These are phyloP conservation scores for Kluyveromyces sp. DNA, from an alignment of 1,139 yeast genomes.

Conservation along the genomic window DNA sequence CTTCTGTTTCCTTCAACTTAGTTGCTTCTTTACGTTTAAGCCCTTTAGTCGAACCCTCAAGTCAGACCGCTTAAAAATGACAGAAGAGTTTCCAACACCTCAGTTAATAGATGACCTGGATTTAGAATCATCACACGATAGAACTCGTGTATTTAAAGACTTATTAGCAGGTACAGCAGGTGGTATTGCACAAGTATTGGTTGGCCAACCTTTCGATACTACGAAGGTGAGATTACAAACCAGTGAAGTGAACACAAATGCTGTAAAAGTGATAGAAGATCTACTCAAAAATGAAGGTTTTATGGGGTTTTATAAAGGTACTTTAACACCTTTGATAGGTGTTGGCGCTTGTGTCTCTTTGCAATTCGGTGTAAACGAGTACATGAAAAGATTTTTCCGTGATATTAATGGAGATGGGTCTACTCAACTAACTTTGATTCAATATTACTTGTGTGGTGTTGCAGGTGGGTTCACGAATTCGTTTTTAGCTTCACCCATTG, in stretches of 20 bases:
- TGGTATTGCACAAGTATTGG: constrained; percentile 87
- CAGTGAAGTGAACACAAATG: constrained; percentile 61
- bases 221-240: constrained; percentile 86
- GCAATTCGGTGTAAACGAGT: constrained; percentile 84
- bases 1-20: not conserved
- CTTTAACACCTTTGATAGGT: constrained; percentile 77
- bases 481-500: constrained; percentile 82
- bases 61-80: constrained; percentile 6
- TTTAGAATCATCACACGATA: constrained; percentile 21
- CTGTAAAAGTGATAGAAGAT: constrained; percentile 65
- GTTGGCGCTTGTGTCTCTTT: constrained; percentile 91
- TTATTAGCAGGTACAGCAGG: constrained; percentile 87
- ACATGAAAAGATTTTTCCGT: constrained; percentile 61
- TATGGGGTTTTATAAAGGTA: constrained; percentile 81
- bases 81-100: constrained; percentile 14
- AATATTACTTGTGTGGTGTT: constrained; percentile 74
- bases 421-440: constrained; percentile 38
- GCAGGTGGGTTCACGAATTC: constrained; percentile 89
- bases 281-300: constrained; percentile 70
- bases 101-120: constrained; percentile 10
- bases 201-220: constrained; percentile 94
- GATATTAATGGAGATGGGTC: constrained; percentile 17
- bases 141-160: constrained; percentile 39
- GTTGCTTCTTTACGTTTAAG: not conserved
- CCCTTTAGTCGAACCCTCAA: not conserved